Base-by-base conservation (phyloP, 202 grass and related monocot genomes). In the Zizania palustris region DNA sequence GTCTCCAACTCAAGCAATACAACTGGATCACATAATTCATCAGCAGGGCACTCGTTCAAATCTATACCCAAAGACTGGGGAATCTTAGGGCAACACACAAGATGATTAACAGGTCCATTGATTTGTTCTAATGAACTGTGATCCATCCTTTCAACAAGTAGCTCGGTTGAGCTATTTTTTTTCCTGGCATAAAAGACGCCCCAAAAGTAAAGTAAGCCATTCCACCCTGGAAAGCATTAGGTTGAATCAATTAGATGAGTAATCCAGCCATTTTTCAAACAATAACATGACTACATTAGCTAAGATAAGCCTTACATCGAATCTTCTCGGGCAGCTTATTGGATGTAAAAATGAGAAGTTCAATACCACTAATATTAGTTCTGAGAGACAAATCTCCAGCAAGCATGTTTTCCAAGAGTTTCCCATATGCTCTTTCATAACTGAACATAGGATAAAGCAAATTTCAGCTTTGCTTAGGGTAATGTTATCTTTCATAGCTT, bases 311-410 rank as follows among this genome's bases (percentile, higher is more conserved):
- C 92, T 89, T 95, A 99, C 96, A 88, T 83, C 93, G 96, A 64
- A 76, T 87, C 50, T 70, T 84, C 73, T 85, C 75, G 15, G 91
- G 87, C 72, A 99, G 85, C 65, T 89, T 89, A 86, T 92, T 80
- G 61, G 96, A 99, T 21, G 89, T 57, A 63, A 99, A 99, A 74
- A 99, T 96, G 65, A 99, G 85, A 80, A 99, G 89, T 66, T 99
- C 85, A 73, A 60, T 69, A 38, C 81, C 87, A 67, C 55, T 42
- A 83, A 99, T 86, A 70, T 84, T 78, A 58, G 89, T 73, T 88
- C 55, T 91, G 12, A 99, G 85, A 51, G 83, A 89, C 68, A 89
- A 84, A 86, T 99, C 91, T 81, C 85, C 79, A 85, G 65, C 73
- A 79, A 89, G 51, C 78, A 92, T 85, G 73, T 65, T 84, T 63